Conservation (phyloP, 2,329 filamentous ascomycete species). For the Talaromyces albobiverticillius region DNA sequence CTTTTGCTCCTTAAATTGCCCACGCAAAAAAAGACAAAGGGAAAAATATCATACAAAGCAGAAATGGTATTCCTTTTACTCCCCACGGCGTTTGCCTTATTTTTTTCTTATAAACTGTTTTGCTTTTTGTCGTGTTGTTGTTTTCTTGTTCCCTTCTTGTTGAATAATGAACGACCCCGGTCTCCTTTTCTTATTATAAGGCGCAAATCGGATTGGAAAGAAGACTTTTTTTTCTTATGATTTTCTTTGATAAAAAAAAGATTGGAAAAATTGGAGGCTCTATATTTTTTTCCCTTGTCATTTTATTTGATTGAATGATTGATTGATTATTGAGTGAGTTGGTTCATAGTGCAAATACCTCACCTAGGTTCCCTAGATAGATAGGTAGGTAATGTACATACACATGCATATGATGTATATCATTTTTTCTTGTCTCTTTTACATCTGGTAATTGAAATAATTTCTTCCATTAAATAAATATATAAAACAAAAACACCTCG, state of each 20-base stretch:
- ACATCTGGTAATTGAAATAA: no score
- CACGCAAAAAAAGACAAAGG: not conserved
- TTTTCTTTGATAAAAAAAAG: constrained; percentile 3
- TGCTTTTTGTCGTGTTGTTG: not conserved
- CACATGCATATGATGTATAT: no score
- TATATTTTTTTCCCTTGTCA: constrained; percentile 2
- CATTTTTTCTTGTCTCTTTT: no score
- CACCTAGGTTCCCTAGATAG: not conserved
- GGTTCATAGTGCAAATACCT: no score
- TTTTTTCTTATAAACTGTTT: not conserved
- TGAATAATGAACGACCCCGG: not conserved
- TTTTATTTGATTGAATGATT: not conserved
- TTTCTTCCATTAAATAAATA: no score
- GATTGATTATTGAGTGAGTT: no score
- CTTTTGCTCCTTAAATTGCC: not conserved
- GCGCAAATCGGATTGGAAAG: constrained; percentile 2
- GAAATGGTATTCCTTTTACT: not conserved
- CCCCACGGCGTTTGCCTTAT: not conserved
- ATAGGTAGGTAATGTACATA: not conserved
- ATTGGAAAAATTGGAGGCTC: not conserved
- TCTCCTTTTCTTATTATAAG: not conserved
- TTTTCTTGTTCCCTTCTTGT: not conserved
- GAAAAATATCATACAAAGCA: not conserved
- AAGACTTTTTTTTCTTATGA: not conserved
- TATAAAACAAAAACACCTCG: no score